Conservation (phyloP, 441 rosid species). For the Metrosideros polymorpha region DNA sequence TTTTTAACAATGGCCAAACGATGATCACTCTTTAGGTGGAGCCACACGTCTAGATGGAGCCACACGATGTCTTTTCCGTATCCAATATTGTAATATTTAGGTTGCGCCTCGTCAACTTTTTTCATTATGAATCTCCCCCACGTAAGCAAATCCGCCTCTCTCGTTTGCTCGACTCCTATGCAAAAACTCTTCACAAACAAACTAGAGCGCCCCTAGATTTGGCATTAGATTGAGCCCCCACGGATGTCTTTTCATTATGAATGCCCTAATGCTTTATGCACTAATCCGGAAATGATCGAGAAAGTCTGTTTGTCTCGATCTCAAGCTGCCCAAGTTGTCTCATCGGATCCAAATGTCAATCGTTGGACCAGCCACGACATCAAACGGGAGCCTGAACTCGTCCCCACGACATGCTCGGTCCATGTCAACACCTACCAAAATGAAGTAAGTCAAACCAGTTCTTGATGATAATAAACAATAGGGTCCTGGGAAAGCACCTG, state of each 20-base stretch:
- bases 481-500: not conserved
- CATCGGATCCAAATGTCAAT: not conserved
- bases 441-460: not conserved
- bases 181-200: not conserved
- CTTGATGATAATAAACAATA: not conserved
- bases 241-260: too few relatives aligned
- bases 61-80: not conserved
- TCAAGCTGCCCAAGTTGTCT: not conserved
- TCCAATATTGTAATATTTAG: not conserved
- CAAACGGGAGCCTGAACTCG: not conserved
- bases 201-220: not conserved
- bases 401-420: not conserved
- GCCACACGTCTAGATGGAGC: not conserved
- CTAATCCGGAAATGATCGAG: not conserved
- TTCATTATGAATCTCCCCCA: not conserved
- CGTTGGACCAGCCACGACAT: not conserved
- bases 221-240: too few relatives aligned
- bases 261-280: not conserved
- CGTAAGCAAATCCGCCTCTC: not conserved
- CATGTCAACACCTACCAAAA: not conserved
- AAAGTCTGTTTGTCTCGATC: not conserved
- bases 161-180: not conserved
- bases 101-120: not conserved
- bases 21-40: not conserved
- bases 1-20: too few relatives aligned